Base-by-base conservation (phyloP, 768 basidiomycete genomes). In the Austroboletus eburneus region DNA sequence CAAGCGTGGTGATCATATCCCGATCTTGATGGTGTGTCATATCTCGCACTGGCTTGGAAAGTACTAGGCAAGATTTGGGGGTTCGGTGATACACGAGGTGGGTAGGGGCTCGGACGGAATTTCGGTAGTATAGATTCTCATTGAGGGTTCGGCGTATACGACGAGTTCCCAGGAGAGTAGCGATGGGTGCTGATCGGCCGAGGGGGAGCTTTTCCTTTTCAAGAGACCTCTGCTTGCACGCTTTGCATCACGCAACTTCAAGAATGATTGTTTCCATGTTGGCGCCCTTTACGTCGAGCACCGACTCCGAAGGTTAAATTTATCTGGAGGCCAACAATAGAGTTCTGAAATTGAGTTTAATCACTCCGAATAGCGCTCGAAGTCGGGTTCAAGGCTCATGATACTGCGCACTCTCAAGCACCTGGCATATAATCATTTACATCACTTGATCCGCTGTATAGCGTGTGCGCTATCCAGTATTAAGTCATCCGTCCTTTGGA, bases 21-120 rank as follows among this genome's bases (percentile, higher is more conserved):
- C n/a, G n/a, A n/a, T n/a, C n/a, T n/a, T n/a, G n/a, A n/a, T n/a
- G n/a, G n/a, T n/a, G n/a, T n/a, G n/a, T n/a, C n/a, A n/a, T n/a
- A n/a, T n/a, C n/a, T n/a, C n/a, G n/a, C n/a, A n/a, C n/a, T n/a
- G 25, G 25, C 10, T 27, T 56, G 69, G 38, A 64, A 71, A 49
- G 64, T 80, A 48, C n/a, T n/a, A n/a, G 66, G 73, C 40, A 63
- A 71, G 16, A 63, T 83, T 16, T 78, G 82, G 85, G 76, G 82
- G 23, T n/a, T n/a, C n/a, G n/a, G n/a, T n/a, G n/a, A 48, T 83
- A 25, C 70, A 81, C 54, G 64, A 70, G 24, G 79, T 87, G 8
- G 73, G 74, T n/a, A n/a, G n/a, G n/a, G 1, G 64, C 41, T 27
- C 54, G 50, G 44, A 43, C 45, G 24, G 44, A 52, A 13, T 58